Conservation (phyloP, 306 rosid species). For the Mucuna pruriens region DNA sequence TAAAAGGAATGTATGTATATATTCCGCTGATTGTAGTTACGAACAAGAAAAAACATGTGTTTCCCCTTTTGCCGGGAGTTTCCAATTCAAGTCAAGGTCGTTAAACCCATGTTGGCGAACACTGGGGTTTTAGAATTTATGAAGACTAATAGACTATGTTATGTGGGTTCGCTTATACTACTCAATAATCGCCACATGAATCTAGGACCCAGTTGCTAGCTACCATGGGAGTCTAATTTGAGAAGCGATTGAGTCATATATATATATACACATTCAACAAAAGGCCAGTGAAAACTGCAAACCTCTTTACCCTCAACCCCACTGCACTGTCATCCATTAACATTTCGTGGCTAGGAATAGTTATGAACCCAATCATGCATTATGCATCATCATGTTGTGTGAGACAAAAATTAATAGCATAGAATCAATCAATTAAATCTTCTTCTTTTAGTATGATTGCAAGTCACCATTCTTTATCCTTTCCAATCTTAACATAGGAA, state of each 20-base stretch:
- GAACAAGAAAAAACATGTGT: conserved; percentile 25
- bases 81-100: neutral
- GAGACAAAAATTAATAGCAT: neutral
- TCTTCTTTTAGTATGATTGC: neutral
- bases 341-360: neutral
- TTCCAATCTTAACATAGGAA: neutral
- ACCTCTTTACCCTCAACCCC: neutral
- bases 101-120: conserved; percentile 5
- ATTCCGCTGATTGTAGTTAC: neutral
- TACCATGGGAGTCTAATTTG: neutral
- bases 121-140: conserved; percentile 18
- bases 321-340: neutral
- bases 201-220: neutral
- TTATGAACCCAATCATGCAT: neutral
- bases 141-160: neutral
- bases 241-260: neutral
- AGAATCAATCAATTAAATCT: neutral
- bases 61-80: neutral
- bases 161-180: neutral
- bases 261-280: neutral
- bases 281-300: neutral
- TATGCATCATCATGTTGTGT: neutral
- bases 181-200: neutral
- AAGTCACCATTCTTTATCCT: neutral
- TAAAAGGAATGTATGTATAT: neutral